Conservation (phyloP, 1,284 basidiomycete genomes). For the Malassezia cuniculi region DNA sequence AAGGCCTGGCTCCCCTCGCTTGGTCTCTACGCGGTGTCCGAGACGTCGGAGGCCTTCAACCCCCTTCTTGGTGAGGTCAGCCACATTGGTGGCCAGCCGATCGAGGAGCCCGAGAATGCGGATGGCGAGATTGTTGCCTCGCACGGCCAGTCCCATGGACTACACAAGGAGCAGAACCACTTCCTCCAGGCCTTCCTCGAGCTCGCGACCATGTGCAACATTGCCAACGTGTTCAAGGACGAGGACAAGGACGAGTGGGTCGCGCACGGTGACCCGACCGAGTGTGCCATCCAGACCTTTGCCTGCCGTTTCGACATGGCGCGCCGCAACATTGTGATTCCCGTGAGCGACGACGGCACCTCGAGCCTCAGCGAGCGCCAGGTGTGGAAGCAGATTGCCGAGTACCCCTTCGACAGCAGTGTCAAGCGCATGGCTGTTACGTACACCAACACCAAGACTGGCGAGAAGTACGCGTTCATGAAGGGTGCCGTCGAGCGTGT, state of each 20-base stretch:
- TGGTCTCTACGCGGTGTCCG: constrained; percentile 33
- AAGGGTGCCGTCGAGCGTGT: constrained; percentile 43
- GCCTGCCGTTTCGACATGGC: constrained; percentile 48
- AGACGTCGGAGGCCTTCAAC: constrained; percentile 42
- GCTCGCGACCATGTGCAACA: constrained; percentile 42
- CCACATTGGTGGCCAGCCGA: not conserved
- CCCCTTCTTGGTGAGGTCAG: constrained; percentile 46
- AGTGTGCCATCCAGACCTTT: constrained; percentile 55
- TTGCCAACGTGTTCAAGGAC: constrained; percentile 42
- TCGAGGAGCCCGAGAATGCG: constrained; percentile 24
- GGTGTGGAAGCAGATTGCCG: constrained; percentile 48
- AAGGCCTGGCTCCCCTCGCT: constrained; percentile 39
- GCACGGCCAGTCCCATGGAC: constrained; percentile 25
- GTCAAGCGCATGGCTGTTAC: constrained; percentile 47
- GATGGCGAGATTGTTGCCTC: constrained; percentile 46
- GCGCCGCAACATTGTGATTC: too few relatives aligned
- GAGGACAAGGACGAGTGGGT: constrained; percentile 49
- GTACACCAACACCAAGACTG: constrained; percentile 39
- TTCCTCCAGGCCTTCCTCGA: constrained; percentile 31
- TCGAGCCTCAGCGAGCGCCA: constrained; percentile 22
- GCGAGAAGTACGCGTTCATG: constrained; percentile 34
- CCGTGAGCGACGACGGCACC: constrained; percentile 17
- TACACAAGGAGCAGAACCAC: constrained; percentile 17
- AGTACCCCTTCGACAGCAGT: constrained; percentile 40
- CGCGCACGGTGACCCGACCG: constrained; percentile 59